Evolutionary conservation across 805 yeast genomes (phyloP).

Genomic region (Pichia heedii): DNA sequence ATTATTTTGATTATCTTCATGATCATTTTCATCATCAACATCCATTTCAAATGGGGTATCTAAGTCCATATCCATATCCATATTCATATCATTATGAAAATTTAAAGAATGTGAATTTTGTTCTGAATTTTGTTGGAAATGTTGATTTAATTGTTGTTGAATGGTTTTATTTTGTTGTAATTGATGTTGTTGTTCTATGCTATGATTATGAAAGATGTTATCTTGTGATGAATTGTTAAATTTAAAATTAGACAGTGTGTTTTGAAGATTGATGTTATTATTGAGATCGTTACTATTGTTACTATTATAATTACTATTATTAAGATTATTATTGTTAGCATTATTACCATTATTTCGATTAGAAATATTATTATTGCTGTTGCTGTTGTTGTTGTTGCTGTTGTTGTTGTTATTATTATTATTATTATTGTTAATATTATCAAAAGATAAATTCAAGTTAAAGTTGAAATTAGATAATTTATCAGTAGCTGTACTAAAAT

Average conservation of each 20-base stretch:
- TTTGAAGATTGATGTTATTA: conserved; percentile 3
- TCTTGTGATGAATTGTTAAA: conserved; percentile 9
- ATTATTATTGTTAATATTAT: conserved; percentile 6
- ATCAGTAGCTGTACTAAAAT: conserved; percentile 4
- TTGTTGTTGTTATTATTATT: conserved; percentile 10
- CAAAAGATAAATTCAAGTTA: conserved; percentile 6
- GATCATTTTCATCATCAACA: conserved; percentile 22
- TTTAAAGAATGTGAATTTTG: background rate
- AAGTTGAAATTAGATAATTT: conserved; percentile 4
- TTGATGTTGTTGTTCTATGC: conserved; percentile 10
- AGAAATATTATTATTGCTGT: no score
- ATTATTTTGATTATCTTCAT: background rate
- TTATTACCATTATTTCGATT: background rate
- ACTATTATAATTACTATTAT: conserved; percentile 17
- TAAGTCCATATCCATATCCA: conserved; percentile 7
- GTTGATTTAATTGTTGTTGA: conserved; percentile 1
- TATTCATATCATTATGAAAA: conserved; percentile 2
- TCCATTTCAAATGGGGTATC: conserved; percentile 29
- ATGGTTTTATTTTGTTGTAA: conserved; percentile 2
- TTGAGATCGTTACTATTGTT: background rate
- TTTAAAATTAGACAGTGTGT: conserved; percentile 14
- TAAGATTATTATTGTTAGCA: background rate
- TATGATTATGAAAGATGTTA: background rate
- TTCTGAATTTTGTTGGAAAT: conserved; percentile 8
- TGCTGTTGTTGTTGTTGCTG: conserved; percentile 5